Percentiles rank a stretch among this genome's conserved stretches.
Evolutionary conservation across 768 basidiomycete species (phyloP).

Genomic region (Amanita molliuscula): DNA sequence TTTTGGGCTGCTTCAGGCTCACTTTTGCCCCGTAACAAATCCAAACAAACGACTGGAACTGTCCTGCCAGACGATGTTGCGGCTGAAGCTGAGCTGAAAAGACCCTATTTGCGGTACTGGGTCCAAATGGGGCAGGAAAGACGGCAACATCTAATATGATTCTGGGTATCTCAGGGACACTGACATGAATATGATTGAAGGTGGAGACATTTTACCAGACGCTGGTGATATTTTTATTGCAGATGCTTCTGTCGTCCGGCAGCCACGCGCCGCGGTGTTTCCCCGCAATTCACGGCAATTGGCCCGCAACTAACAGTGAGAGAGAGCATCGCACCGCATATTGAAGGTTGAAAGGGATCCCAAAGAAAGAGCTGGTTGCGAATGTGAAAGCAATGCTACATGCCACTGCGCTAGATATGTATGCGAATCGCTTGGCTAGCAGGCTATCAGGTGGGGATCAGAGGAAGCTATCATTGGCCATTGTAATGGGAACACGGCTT

Average conservation of each 20-base stretch:
- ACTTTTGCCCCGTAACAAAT: slow-evolving; percentile 26
- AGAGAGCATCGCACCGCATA: slow-evolving; percentile 65
- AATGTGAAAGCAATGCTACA: slow-evolving; percentile 49
- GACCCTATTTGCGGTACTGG: slow-evolving; percentile 61
- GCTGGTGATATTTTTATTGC: slow-evolving; percentile 60
- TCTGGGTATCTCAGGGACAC: slow-evolving; percentile 23
- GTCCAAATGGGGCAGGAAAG: slow-evolving; percentile 80
- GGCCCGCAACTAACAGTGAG: slow-evolving; percentile 69
- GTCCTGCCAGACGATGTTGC: slow-evolving; percentile 31
- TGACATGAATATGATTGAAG: slow-evolving; percentile 23
- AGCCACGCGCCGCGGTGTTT: slow-evolving; percentile 67
- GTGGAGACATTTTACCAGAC: slow-evolving; percentile 60
- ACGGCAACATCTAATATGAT: slow-evolving; percentile 78
- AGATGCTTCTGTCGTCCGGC: slow-evolving; percentile 52
- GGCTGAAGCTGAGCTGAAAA: slow-evolving; percentile 43
- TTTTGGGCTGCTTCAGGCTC: slow-evolving; percentile 69
- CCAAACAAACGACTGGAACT: not conserved
- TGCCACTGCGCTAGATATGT: slow-evolving; percentile 46
- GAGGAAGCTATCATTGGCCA: slow-evolving; percentile 65
- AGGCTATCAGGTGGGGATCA: slow-evolving; percentile 75
- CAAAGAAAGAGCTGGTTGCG: slow-evolving; percentile 35
- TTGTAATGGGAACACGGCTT: slow-evolving; percentile 24
- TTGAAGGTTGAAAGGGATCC: slow-evolving; percentile 63
- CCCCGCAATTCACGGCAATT: slow-evolving; percentile 79
- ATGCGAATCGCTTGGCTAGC: slow-evolving; percentile 63